Conservation (phyloP, 345 rosid genomes). For the Cardamine chenopodiifolia region DNA sequence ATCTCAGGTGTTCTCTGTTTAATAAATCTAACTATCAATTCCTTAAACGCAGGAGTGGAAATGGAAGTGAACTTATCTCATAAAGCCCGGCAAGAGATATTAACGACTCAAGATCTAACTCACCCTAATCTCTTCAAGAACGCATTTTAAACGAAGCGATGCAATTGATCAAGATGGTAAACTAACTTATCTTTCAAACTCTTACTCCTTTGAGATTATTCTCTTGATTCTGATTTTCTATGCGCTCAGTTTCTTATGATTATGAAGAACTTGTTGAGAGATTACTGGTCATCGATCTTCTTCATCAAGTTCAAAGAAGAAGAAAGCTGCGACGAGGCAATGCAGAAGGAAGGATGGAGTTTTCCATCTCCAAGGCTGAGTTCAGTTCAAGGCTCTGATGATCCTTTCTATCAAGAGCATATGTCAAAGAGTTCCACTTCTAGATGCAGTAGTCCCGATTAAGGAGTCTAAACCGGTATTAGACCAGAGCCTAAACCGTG, state of each 20-base stretch:
- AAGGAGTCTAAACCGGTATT: slow-evolving; percentile 40
- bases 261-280: slow-evolving; percentile 71
- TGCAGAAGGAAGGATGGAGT: slow-evolving; percentile 58
- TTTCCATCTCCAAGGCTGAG: slow-evolving; percentile 76
- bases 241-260: neutral
- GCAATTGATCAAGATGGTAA: slow-evolving; percentile 83
- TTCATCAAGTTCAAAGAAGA: slow-evolving; percentile 83
- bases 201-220: neutral
- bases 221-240: neutral
- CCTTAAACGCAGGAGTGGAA: slow-evolving; percentile 56
- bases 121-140: slow-evolving; percentile 65
- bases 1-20: neutral
- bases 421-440: slow-evolving; percentile 48
- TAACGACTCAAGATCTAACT: slow-evolving; percentile 63
- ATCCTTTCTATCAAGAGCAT: slow-evolving; percentile 83
- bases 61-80: slow-evolving; percentile 93
- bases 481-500: slow-evolving; percentile 3
- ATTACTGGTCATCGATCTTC: slow-evolving; percentile 80
- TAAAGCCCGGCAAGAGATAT: slow-evolving; percentile 67
- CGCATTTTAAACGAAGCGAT: slow-evolving; percentile 69
- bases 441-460: slow-evolving; percentile 42
- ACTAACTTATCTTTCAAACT: slow-evolving; percentile 15
- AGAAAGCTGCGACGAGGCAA: slow-evolving; percentile 51
- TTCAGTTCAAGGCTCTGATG: slow-evolving; percentile 68
- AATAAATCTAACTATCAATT: neutral